Base-by-base conservation (phyloP, 2,329 filamentous ascomycete genomes). In the Penicillium oxalicum region DNA sequence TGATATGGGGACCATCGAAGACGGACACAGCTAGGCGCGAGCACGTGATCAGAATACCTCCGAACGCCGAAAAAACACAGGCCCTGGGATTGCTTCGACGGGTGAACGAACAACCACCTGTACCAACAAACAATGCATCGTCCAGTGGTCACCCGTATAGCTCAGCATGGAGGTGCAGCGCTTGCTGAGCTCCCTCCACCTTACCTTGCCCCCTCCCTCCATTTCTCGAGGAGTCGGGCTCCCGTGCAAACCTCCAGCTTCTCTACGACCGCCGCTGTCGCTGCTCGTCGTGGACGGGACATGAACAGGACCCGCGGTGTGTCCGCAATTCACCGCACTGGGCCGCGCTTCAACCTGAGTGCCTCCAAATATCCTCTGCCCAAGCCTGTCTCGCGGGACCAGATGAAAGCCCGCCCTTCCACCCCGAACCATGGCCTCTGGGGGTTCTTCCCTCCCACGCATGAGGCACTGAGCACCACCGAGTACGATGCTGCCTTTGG, bases 351-450 rank as follows among this genome's bases (percentile, higher is more conserved):
- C 65, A 81, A 79, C n/a, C 74, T 94, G 47, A 87, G 85, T 13
- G 83, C 93, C 51, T 84, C 81, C 37, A 81, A 85, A 61, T 78
- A 84, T 39, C 76, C 83, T 44, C 74, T 95, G 47, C 91, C 91
- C 0, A 78, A 80, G 63, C 91, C 93, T 5, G 80, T 82, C 5
- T 69, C 84, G 48, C 73, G 74, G 1, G 77, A 77, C 52, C 77
- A 81, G 4, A 55, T 70, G 18, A 62, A 69, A 49, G 57, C 61
- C 39, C 67, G 65, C n/a, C 42, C 79, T 54, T 78, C 76, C 32
- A 84, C 89, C 64, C 77, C 82, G 27, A 73, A 91, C 56, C 93
- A 98, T 70, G 91, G 90, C 28, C 83, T 98, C 9, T 97, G 88
- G 86, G 85, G 81, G 1, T 98, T 98, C 73, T 97, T 98, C 72